phyloP scores from a whole-genome alignment of 2,329 filamentous ascomycete genomes.

The Huntiella abstrusa region DNA sequence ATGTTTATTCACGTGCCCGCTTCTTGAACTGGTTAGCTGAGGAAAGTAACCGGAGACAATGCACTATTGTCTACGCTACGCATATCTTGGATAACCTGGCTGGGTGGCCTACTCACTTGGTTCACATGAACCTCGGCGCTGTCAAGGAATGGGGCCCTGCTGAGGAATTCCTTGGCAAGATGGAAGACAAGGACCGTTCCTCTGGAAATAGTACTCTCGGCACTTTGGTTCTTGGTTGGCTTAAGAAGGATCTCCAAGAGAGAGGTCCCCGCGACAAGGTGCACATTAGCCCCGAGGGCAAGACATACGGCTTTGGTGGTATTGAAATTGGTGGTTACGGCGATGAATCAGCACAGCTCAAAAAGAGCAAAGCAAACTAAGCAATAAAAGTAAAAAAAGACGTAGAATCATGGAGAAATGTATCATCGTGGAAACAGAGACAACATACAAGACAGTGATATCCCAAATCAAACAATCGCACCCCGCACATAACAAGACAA shows the following conservation, averaged over 20 bases:
- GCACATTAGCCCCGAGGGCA: conserved; percentile 38
- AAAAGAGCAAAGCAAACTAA: neutral
- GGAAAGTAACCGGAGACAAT: conserved; percentile 66
- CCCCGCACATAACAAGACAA: neutral
- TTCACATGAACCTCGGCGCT: conserved; percentile 81
- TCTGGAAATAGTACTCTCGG: conserved; percentile 67
- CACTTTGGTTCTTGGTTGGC: conserved; percentile 73
- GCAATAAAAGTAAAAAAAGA: neutral
- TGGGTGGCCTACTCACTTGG: conserved; percentile 85
- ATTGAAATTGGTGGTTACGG: conserved; percentile 37
- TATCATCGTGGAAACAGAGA: neutral
- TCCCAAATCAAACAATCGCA: conserved; percentile 6
- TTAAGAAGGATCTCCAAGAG: conserved; percentile 60
- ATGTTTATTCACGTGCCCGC: conserved; percentile 65
- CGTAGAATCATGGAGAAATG: no score
- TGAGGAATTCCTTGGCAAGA: conserved; percentile 43
- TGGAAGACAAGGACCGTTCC: conserved; percentile 20
- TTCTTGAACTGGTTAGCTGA: conserved; percentile 73
- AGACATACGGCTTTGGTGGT: conserved; percentile 37
- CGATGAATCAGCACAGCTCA: conserved; percentile 25
- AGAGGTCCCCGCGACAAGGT: conserved; percentile 54
- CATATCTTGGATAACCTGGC: conserved; percentile 93
- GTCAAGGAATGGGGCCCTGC: conserved; percentile 75
- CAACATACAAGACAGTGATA: conserved; percentile 4
- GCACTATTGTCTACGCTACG: conserved; percentile 92